Base-by-base conservation (phyloP, 495 filamentous ascomycete species). In the Darksidea phi region DNA sequence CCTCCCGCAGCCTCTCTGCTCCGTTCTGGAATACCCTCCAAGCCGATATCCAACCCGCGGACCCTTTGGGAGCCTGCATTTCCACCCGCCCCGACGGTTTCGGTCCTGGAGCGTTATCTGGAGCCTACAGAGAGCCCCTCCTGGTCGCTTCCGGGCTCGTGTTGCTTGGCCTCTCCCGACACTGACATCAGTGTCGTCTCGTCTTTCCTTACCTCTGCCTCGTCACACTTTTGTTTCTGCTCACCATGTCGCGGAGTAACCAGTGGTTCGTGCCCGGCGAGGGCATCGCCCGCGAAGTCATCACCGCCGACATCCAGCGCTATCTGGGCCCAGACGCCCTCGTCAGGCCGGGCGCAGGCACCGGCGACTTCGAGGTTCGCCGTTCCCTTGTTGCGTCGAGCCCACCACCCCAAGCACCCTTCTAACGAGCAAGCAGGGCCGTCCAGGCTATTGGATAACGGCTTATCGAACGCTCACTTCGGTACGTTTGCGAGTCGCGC, bases 271-370 rank as follows among this genome's bases (percentile, higher is more conserved):
- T 93, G 54, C 87, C 87, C 23, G 89, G 88, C 64, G 88, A 94
- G 66, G 90, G 91, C 69, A 96, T 96, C 74, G 88, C 89, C 74
- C 84, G 91, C 61, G 89, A 96, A 74, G 91, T 96, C 70, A 94
- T 96, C 75, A 89, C 90, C 71, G 88, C 91, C 72, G 91, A 96
- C 77, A 93, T 96, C 61, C 95, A 91, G 79, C 87, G 90, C 73
- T 96, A 94, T 72, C 84, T 96, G 59, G 91, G 91, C 66, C 89
- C 89, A 70, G 91, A 96, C 81, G 91, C 91, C 32, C 82, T 91
- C 66, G 90, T 94, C 67, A 85, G 88, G 73, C 91, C 91, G 59
- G 90, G 89, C 73, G 83, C 49, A 25, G 70, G 70, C 25, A 74
- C 24, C 41, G 72, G 54, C 12, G 57, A 60, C 18, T 51, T 52